A percentile compares a stretch with the other conserved stretches of the same genome.
These are phyloP conservation scores for Ilyonectria destructans DNA, from an alignment of 2,329 filamentous ascomycete genomes.

Conservation along the genomic window DNA sequence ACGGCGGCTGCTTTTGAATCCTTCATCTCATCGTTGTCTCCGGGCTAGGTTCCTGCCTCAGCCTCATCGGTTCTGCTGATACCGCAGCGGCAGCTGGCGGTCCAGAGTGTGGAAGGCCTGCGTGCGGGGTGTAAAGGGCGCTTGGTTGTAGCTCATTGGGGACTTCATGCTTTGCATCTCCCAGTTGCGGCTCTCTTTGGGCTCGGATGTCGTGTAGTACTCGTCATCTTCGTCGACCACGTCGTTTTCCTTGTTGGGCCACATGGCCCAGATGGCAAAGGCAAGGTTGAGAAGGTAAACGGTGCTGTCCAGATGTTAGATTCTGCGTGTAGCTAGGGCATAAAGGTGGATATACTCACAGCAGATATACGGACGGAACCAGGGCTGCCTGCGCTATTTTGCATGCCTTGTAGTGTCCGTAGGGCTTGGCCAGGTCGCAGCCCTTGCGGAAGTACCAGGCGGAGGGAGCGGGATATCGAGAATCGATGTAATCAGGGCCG, in stretches of 20 bases:
- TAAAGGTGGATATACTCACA: constrained; percentile 67
- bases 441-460: constrained; percentile 84
- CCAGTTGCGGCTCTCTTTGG: constrained; percentile 65
- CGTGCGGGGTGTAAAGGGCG: constrained; percentile 77
- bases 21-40: constrained; percentile 7
- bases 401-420: constrained; percentile 73
- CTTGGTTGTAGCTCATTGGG: constrained; percentile 49
- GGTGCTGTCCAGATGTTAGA: constrained; percentile 59
- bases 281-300: constrained; percentile 74
- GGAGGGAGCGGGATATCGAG: constrained; percentile 71
- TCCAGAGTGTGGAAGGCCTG: constrained; percentile 78
- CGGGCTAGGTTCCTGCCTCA: constrained; percentile 9
- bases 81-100: constrained; percentile 69
- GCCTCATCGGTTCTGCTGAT: constrained; percentile 47
- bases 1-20: background rate
- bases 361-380: constrained; percentile 76
- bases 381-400: constrained; percentile 79
- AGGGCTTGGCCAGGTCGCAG: constrained; percentile 74
- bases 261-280: constrained; percentile 72
- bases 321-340: background rate
- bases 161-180: constrained; percentile 71
- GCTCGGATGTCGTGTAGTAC: constrained; percentile 54
- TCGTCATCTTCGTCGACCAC: constrained; percentile 61
- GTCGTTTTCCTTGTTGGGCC: constrained; percentile 71
- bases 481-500: constrained; percentile 81